phyloP scores from a whole-genome alignment of 2,329 filamentous ascomycete genomes.

The Aspergillus felis region DNA sequence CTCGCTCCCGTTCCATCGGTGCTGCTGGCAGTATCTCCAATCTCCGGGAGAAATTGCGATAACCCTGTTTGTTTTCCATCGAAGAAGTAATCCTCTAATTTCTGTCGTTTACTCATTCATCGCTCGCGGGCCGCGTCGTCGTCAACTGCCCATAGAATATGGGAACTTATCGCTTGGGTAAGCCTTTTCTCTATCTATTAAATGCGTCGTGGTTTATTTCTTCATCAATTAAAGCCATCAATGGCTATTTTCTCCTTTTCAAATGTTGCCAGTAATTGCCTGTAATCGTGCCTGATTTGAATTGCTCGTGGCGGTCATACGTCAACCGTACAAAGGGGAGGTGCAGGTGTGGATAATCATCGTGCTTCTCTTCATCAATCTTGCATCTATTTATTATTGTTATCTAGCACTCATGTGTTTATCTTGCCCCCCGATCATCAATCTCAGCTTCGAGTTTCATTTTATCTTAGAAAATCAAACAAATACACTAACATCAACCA shows the following conservation, averaged over 20 bases:
- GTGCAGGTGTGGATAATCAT: background rate
- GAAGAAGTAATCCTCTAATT: background rate
- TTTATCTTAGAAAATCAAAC: background rate
- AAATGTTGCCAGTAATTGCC: background rate
- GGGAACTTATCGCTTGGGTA: slow-evolving; percentile 15
- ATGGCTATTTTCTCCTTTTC: background rate
- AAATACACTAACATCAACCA: slow-evolving; percentile 35
- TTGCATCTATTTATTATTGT: background rate
- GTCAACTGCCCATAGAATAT: slow-evolving; percentile 5
- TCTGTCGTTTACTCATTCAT: background rate
- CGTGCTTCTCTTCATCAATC: background rate
- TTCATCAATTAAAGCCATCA: background rate
- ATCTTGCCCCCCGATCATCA: background rate
- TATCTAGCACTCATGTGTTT: background rate
- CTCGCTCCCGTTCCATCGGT: background rate
- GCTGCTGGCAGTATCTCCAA: background rate
- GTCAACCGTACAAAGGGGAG: background rate
- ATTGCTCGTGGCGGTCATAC: background rate
- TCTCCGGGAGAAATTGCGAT: background rate
- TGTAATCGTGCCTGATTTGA: background rate
- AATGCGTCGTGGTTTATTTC: background rate
- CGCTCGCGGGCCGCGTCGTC: background rate
- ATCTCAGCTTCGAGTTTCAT: background rate
- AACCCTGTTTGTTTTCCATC: background rate
- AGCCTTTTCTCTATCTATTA: background rate